Conservation (phyloP, 768 basidiomycete genomes). For the Sutorius australiensis region DNA sequence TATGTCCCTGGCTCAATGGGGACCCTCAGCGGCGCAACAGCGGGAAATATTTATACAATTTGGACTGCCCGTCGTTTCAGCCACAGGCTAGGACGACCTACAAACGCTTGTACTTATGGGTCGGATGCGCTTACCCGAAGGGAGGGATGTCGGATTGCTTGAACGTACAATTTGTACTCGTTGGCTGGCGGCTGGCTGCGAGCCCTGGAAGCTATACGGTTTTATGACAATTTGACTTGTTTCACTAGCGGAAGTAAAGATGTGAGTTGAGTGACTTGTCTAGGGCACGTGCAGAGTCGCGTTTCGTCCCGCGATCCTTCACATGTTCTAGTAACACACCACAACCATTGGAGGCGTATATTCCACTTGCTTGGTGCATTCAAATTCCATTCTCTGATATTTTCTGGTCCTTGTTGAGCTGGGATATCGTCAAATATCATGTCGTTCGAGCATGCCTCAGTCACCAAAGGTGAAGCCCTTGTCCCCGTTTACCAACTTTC, state of each 20-base stretch:
- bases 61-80: not conserved
- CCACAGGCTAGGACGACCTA: not conserved
- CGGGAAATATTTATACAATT: too few species aligned
- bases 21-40: not conserved
- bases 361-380: not conserved
- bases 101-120: not conserved
- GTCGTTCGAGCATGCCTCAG: constrained; percentile 83
- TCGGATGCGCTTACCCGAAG: not conserved
- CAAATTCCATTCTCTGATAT: not conserved
- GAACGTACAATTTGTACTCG: not conserved
- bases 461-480: constrained; percentile 66
- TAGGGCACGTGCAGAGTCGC: not conserved
- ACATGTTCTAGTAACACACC: not conserved
- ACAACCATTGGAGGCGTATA: not conserved
- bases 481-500: not conserved
- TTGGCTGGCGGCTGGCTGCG: not conserved
- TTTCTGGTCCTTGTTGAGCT: not conserved
- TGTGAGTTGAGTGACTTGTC: not conserved
- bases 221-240: not conserved
- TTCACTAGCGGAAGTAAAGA: not conserved
- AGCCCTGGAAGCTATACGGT: not conserved
- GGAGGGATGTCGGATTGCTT: not conserved
- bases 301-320: not conserved
- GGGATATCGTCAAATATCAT: constrained; percentile 32
- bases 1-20: too few species aligned